Conservation (phyloP, 1,139 yeast species). For the Arxiozyma telluris region DNA sequence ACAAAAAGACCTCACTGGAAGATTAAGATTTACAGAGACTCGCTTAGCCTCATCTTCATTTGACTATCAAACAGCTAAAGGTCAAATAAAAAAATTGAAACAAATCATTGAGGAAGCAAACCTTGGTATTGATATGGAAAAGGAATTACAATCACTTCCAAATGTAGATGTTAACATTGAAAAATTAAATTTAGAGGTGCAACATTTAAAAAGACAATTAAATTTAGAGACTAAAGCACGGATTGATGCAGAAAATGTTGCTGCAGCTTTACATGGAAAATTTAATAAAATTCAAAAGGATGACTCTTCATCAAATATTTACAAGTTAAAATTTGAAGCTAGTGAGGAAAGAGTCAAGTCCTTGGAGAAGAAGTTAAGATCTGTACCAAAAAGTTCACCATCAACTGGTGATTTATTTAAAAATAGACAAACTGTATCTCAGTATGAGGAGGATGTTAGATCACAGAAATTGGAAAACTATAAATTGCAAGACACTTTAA, state of each 20-base stretch:
- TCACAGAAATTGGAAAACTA: conserved; percentile 33
- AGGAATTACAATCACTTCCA: conserved; percentile 16
- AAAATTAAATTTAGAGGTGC: conserved; percentile 30
- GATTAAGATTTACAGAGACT: conserved; percentile 48
- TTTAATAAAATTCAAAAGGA: conserved; percentile 26
- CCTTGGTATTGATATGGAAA: conserved; percentile 24
- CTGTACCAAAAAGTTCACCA: conserved; percentile 22
- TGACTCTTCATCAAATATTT: conserved; percentile 26
- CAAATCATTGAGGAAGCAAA: conserved; percentile 25
- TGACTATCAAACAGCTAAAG: conserved; percentile 40
- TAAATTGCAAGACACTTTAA: conserved; percentile 37
- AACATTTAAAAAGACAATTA: conserved; percentile 34
- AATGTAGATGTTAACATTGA: conserved; percentile 29
- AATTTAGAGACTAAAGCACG: conserved; percentile 32
- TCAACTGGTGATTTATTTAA: conserved; percentile 23
- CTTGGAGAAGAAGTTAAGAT: conserved; percentile 36
- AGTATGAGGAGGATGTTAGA: conserved; percentile 36
- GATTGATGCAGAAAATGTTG: conserved; percentile 27
- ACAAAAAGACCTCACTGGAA: conserved; percentile 46
- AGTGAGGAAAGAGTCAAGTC: conserved; percentile 39
- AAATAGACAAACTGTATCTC: conserved; percentile 33
- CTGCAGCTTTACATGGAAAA: conserved; percentile 26
- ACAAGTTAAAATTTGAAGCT: conserved; percentile 34
- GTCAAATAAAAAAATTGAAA: conserved; percentile 34
- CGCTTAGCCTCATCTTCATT: conserved; percentile 46